These are phyloP conservation scores for Paramyrothecium roridum DNA, from an alignment of 2,329 filamentous ascomycete species.

Conservation along the genomic window DNA sequence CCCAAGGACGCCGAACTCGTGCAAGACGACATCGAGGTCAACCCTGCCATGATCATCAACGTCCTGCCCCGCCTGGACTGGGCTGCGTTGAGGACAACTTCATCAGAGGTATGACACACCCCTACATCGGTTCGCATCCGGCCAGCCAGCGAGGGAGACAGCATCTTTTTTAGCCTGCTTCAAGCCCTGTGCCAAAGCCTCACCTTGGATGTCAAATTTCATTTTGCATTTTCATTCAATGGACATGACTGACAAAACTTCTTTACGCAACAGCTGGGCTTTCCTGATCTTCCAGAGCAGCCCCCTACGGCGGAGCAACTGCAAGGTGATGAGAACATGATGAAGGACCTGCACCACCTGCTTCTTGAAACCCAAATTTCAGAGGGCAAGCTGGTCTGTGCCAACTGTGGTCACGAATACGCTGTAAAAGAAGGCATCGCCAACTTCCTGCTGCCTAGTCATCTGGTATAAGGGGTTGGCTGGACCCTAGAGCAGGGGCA, in stretches of 20 bases:
- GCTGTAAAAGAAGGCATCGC: slow-evolving; percentile 92
- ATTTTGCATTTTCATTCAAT: not conserved
- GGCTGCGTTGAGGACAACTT: slow-evolving; percentile 72
- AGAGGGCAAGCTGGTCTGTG: slow-evolving; percentile 87
- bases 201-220: too few relatives aligned
- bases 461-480: slow-evolving; percentile 61
- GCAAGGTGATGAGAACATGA: slow-evolving; percentile 62
- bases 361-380: slow-evolving; percentile 87
- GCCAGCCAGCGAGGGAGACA: too few relatives aligned
- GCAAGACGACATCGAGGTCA: slow-evolving; percentile 79
- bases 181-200: too few relatives aligned
- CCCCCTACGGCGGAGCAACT: slow-evolving; percentile 62
- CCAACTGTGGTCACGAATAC: slow-evolving; percentile 90
- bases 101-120: slow-evolving; percentile 61
- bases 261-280: slow-evolving; percentile 63
- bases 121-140: too few relatives aligned
- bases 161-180: too few relatives aligned
- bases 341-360: slow-evolving; percentile 76
- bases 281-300: slow-evolving; percentile 66
- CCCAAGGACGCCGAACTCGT: slow-evolving; percentile 90
- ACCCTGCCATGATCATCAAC: slow-evolving; percentile 77
- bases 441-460: slow-evolving; percentile 91
- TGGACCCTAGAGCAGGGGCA: not conserved
- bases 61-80: slow-evolving; percentile 87
- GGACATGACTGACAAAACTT: slow-evolving; percentile 5